These are phyloP conservation scores for Cordia subcordata DNA, from an alignment of 257 asterid genomes.

Conservation along the genomic window DNA sequence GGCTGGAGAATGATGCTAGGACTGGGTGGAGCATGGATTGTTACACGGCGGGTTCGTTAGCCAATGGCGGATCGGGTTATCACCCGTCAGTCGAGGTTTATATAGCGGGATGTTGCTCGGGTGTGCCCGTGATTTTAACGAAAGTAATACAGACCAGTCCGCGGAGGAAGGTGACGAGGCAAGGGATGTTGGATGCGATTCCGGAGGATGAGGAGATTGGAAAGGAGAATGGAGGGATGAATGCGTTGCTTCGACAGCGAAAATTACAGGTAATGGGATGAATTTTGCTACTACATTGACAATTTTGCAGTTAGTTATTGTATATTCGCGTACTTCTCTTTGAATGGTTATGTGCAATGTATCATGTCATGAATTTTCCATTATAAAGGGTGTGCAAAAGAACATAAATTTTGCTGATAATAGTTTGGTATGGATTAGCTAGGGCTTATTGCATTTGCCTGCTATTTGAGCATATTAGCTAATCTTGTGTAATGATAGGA, in stretches of 20 bases:
- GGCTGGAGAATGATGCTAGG: constrained; percentile 36
- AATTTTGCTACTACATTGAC: not conserved
- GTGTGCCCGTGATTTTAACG: constrained; percentile 57
- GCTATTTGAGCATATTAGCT: no score
- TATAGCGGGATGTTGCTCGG: constrained; percentile 72
- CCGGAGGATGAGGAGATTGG: constrained; percentile 73
- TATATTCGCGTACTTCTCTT: not conserved
- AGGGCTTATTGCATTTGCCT: no score
- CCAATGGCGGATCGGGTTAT: constrained; percentile 39
- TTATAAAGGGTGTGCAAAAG: no score
- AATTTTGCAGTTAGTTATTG: not conserved
- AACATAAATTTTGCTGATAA: no score
- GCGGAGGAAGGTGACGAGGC: constrained; percentile 43
- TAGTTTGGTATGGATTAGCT: no score
- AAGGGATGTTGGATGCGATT: constrained; percentile 61
- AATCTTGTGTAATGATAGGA: no score
- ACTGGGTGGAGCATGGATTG: constrained; percentile 86
- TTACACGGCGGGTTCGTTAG: constrained; percentile 40
- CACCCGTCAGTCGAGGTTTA: constrained; percentile 74
- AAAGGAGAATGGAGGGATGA: constrained; percentile 32
- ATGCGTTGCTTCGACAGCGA: constrained; percentile 50
- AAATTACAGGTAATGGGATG: constrained; percentile 44
- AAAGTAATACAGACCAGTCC: constrained; percentile 57
- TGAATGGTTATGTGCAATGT: not conserved
- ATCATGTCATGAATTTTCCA: not conserved